Evolutionary conservation across 1,284 basidiomycete species (phyloP).

Genomic region (Tilletia horrida): DNA sequence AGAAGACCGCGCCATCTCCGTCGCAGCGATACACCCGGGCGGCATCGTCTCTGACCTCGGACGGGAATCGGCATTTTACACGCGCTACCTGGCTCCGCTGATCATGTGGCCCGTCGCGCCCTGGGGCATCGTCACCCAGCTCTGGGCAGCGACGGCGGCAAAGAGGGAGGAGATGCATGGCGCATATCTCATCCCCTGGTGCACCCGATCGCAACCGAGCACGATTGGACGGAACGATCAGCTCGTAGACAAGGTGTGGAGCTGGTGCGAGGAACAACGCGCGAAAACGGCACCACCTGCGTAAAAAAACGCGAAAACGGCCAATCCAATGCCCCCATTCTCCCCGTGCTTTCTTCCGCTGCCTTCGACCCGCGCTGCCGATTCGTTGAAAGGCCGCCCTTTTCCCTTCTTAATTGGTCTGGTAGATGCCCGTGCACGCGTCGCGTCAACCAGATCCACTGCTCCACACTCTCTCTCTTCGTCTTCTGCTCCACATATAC

Average conservation of each 20-base stretch:
- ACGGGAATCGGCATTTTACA: constrained; percentile 14
- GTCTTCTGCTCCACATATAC: too few species aligned
- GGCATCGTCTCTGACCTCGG: constrained; percentile 6
- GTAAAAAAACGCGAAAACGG: too few species aligned
- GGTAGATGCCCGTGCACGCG: too few species aligned
- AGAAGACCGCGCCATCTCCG: not conserved
- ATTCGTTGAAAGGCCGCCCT: too few species aligned
- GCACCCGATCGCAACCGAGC: constrained; percentile 26
- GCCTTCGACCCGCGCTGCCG: too few species aligned
- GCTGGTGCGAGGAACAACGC: constrained; percentile 37
- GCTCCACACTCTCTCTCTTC: too few species aligned
- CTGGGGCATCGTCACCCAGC: constrained; percentile 35
- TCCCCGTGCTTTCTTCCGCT: too few species aligned
- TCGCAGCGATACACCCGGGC: constrained; percentile 5
- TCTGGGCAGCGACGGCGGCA: constrained; percentile 31
- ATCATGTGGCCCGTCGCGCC: constrained; percentile 15
- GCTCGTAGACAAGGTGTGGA: constrained; percentile 23
- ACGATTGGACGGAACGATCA: constrained; percentile 23
- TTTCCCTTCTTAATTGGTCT: too few species aligned
- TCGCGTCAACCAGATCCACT: too few species aligned
- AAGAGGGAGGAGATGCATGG: constrained; percentile 25
- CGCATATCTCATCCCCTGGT: constrained; percentile 37
- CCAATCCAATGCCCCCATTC: too few species aligned
- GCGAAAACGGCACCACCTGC: constrained; percentile 1
- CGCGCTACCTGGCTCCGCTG: not conserved